Conservation (phyloP, 2,329 filamentous ascomycete species). For the Alternaria solani region DNA sequence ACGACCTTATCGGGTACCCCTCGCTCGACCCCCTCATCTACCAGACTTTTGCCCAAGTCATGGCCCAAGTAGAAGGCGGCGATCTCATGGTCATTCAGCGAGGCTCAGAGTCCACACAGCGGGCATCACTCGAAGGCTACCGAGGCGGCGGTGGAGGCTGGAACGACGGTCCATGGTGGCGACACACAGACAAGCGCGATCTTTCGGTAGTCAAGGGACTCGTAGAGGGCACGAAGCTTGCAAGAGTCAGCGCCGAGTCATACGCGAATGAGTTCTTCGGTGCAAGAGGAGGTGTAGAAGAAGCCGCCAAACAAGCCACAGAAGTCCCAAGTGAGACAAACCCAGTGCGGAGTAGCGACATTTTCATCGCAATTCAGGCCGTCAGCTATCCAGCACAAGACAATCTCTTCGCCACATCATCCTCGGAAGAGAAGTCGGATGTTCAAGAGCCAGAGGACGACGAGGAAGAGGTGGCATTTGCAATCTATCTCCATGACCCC, state of each 20-base stretch:
- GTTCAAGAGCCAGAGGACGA: slow-evolving; percentile 63
- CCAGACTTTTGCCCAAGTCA: slow-evolving; percentile 89
- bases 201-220: slow-evolving; percentile 82
- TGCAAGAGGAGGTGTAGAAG: slow-evolving; percentile 77
- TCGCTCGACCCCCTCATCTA: slow-evolving; percentile 93
- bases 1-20: slow-evolving; percentile 93
- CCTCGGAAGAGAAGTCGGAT: slow-evolving; percentile 63
- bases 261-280: slow-evolving; percentile 88
- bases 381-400: slow-evolving; percentile 71
- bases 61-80: slow-evolving; percentile 98
- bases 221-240: slow-evolving; percentile 88
- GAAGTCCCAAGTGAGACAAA: slow-evolving; percentile 83
- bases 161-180: slow-evolving; percentile 98
- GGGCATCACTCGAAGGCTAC: slow-evolving; percentile 68
- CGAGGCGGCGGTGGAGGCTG: slow-evolving; percentile 71
- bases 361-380: slow-evolving; percentile 95
- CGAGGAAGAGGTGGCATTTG: slow-evolving; percentile 75
- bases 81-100: slow-evolving; percentile 94
- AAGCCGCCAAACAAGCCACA: slow-evolving; percentile 79
- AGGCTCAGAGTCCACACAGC: slow-evolving; percentile 81
- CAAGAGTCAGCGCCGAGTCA: slow-evolving; percentile 84
- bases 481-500: slow-evolving; percentile 83
- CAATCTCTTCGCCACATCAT: slow-evolving; percentile 69
- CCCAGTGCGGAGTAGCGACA: slow-evolving; percentile 89
- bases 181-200: slow-evolving; percentile 74